Evolutionary conservation across 2,329 filamentous ascomycete species (phyloP).

Genomic region (Hypoxylon sp.): DNA sequence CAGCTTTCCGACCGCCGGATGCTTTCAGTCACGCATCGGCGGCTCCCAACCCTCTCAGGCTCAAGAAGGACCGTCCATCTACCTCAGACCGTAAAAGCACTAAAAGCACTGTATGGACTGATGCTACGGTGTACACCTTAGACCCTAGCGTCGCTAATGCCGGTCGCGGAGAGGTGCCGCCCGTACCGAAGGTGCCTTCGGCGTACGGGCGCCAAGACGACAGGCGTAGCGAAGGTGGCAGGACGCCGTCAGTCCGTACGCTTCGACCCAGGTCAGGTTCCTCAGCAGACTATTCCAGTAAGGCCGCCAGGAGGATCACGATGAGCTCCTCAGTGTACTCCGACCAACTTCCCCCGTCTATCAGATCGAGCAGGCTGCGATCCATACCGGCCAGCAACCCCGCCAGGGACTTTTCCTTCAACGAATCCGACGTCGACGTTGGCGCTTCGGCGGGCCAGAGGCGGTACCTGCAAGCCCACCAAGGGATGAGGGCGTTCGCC

Average conservation of each 20-base stretch:
- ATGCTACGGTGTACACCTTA: slow-evolving; percentile 42
- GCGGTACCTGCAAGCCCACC: slow-evolving; percentile 28
- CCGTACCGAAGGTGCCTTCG: slow-evolving; percentile 43
- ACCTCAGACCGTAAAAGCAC: not conserved
- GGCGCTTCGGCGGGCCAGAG: slow-evolving; percentile 28
- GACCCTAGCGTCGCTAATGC: slow-evolving; percentile 2
- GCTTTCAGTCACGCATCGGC: slow-evolving; percentile 39
- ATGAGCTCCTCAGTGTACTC: slow-evolving; percentile 20
- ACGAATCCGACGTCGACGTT: slow-evolving; percentile 38
- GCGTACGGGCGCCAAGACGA: slow-evolving; percentile 6
- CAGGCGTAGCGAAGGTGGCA: not conserved
- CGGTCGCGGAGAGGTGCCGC: slow-evolving; percentile 26
- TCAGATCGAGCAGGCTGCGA: not conserved
- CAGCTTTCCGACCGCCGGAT: slow-evolving; percentile 42
- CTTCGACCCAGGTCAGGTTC: not conserved
- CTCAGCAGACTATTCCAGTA: too few relatives aligned
- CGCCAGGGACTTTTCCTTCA: slow-evolving; percentile 29
- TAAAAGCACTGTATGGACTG: slow-evolving; percentile 41
- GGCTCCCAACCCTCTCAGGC: slow-evolving; percentile 36
- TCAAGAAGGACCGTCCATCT: slow-evolving; percentile 29
- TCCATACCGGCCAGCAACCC: slow-evolving; percentile 10
- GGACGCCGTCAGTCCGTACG: not conserved
- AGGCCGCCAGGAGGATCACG: not conserved
- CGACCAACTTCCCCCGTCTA: slow-evolving; percentile 1
- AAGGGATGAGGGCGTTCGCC: slow-evolving; percentile 28